Evolutionary conservation across 2,329 filamentous ascomycete species (phyloP).

Genomic region (Diaporthe humulicola): DNA sequence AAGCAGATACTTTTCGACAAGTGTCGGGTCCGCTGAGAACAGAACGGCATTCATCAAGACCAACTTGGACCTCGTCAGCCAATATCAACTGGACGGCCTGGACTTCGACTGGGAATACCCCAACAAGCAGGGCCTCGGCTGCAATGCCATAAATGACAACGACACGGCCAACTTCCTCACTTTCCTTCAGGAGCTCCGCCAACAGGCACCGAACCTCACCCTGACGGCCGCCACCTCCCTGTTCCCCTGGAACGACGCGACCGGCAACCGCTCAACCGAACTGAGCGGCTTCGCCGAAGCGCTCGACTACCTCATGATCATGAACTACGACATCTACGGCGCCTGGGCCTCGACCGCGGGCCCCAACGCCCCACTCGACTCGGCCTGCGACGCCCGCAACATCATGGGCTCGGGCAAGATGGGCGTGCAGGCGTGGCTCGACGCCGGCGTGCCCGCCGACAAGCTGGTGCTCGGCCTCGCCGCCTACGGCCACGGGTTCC

Average conservation of each 20-base stretch:
- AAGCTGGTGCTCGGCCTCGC: conserved; percentile 40
- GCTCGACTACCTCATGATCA: conserved; percentile 43
- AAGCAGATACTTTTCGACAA: conserved; percentile 29
- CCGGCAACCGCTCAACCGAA: conserved; percentile 31
- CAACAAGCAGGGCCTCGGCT: conserved; percentile 62
- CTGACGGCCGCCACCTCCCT: conserved; percentile 41
- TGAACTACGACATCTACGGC: conserved; percentile 43
- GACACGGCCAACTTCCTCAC: conserved; percentile 41
- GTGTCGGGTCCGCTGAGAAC: conserved; percentile 40
- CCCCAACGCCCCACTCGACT: conserved; percentile 39
- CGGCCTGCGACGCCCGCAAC: conserved; percentile 41
- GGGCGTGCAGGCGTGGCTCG: conserved; percentile 38
- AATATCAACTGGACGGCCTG: conserved; percentile 42
- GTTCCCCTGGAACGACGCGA: conserved; percentile 41
- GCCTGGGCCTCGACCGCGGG: conserved; percentile 40
- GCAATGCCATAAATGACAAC: conserved; percentile 37
- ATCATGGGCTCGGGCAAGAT: conserved; percentile 37
- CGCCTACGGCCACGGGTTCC: conserved; percentile 41
- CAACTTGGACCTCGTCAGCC: conserved; percentile 40
- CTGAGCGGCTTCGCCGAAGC: conserved; percentile 38
- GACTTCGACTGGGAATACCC: conserved; percentile 45
- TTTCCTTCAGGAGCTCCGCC: conserved; percentile 41
- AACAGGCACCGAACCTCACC: conserved; percentile 22
- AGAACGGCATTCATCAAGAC: conserved; percentile 43
- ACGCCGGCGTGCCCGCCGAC: conserved; percentile 39